phyloP scores from a whole-genome alignment of 2,329 filamentous ascomycete species.

The Seiridium unicorne region DNA sequence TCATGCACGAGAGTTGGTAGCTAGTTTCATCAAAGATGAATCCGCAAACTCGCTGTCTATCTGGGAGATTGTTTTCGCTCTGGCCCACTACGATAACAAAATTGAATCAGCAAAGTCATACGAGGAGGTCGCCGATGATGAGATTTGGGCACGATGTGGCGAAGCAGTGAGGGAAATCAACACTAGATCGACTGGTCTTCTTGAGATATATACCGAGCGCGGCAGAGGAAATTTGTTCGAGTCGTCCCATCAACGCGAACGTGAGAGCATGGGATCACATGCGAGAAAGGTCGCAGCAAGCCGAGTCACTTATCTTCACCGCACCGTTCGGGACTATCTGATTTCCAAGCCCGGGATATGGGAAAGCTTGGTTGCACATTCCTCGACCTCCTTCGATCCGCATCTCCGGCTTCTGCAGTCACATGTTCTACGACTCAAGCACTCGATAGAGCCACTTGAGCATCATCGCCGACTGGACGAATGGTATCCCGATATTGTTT shows the following conservation, averaged over 20 bases:
- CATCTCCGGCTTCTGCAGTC: constrained; percentile 31
- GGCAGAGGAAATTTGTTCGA: not conserved
- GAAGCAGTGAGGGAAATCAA: not conserved
- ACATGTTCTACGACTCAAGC: constrained; percentile 30
- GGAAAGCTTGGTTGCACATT: constrained; percentile 10
- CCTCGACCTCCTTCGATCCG: constrained; percentile 21
- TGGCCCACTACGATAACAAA: constrained; percentile 16
- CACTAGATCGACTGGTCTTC: constrained; percentile 21
- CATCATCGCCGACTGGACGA: constrained; percentile 35
- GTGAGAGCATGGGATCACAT: not conserved
- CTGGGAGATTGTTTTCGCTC: constrained; percentile 32
- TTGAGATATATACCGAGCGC: constrained; percentile 19
- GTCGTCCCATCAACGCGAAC: not conserved
- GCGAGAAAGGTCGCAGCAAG: constrained; percentile 11
- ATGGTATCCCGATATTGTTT: constrained; percentile 35
- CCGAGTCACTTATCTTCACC: constrained; percentile 30
- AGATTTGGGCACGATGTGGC: constrained; percentile 16
- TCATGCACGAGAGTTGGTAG: constrained; percentile 26
- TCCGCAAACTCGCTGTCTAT: constrained; percentile 26
- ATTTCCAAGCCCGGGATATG: constrained; percentile 21
- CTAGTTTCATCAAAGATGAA: constrained; percentile 31
- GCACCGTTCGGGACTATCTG: constrained; percentile 33
- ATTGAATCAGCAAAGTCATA: constrained; percentile 14
- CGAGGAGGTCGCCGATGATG: constrained; percentile 17
- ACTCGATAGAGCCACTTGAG: constrained; percentile 30